phyloP scores from a whole-genome alignment of 2,329 filamentous ascomycete species.

The Fusarium drepaniforme region DNA sequence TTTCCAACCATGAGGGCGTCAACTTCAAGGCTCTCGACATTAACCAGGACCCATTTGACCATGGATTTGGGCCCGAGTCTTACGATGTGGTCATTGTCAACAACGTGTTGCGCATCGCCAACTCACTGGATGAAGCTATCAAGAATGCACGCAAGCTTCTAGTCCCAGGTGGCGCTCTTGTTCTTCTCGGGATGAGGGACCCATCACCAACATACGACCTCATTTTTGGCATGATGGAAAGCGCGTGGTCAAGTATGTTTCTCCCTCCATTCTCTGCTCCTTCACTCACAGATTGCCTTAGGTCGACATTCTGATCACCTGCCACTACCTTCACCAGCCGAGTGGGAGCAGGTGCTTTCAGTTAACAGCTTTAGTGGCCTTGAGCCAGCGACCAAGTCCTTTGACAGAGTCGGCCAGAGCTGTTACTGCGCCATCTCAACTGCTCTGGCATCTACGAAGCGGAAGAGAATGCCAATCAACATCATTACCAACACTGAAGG shows the following conservation, averaged over 20 bases:
- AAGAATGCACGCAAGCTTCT: neutral
- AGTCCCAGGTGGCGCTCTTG: neutral
- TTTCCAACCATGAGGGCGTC: neutral
- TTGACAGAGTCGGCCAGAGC: slow-evolving; percentile 21
- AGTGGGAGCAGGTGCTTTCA: slow-evolving; percentile 1
- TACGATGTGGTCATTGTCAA: slow-evolving; percentile 15
- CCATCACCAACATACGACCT: slow-evolving; percentile 21
- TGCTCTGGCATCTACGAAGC: neutral
- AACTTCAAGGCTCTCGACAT: slow-evolving; percentile 13
- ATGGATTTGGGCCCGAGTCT: neutral
- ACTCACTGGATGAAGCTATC: neutral
- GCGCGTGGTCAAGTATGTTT: slow-evolving; percentile 23
- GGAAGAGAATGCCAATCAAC: neutral
- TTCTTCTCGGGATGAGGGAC: slow-evolving; percentile 14
- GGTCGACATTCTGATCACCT: neutral
- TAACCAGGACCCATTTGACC: slow-evolving; percentile 3
- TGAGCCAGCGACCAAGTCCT: slow-evolving; percentile 24
- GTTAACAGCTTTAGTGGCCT: slow-evolving; percentile 13
- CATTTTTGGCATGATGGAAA: slow-evolving; percentile 22
- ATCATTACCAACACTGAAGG: neutral
- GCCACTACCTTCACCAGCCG: neutral
- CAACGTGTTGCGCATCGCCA: slow-evolving; percentile 1
- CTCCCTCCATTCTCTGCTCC: too few species aligned
- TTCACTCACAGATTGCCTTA: neutral
- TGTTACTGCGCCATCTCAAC: slow-evolving; percentile 17